Percentiles rank a stretch among this genome's conserved stretches.
Conservation (phyloP, 1,139 yeast species). For the Suhomyces anneliseae region DNA sequence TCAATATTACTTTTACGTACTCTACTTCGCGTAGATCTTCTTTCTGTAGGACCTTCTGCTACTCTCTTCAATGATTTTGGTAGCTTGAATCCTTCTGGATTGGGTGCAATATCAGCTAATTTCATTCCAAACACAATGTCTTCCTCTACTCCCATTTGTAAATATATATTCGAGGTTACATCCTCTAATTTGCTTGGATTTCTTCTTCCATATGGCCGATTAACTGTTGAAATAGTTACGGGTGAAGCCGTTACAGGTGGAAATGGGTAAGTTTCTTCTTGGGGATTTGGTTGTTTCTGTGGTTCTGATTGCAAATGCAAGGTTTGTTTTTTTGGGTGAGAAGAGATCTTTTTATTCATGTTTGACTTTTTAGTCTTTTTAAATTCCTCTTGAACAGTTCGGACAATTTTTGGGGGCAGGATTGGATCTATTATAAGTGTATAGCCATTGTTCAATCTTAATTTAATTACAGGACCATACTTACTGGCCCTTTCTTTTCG, state of each 20-base stretch:
- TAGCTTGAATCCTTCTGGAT: conserved; percentile 6
- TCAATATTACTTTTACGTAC: neutral
- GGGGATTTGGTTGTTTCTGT: neutral
- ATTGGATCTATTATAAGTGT: conserved; percentile 32
- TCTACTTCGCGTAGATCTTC: neutral
- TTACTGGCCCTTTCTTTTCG: conserved; percentile 18
- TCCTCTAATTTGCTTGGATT: conserved; percentile 5
- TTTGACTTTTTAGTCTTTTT: neutral
- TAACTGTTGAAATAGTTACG: neutral
- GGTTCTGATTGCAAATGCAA: neutral
- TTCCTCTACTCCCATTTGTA: conserved; percentile 2
- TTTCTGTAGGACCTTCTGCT: neutral
- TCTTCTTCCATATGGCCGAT: neutral
- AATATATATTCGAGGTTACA: neutral
- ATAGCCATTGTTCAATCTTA: conserved; percentile 31
- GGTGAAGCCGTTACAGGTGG: no score
- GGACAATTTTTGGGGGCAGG: conserved; percentile 26
- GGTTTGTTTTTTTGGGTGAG: neutral
- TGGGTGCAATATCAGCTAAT: conserved; percentile 1
- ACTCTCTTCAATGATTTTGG: conserved; percentile 3
- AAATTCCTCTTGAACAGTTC: neutral
- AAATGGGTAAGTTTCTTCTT: no score
- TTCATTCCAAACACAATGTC: conserved; percentile 7
- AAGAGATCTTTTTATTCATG: neutral
- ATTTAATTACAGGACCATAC: conserved; percentile 28